Percentiles rank a stretch among this genome's conserved stretches.
phyloP scores from a whole-genome alignment of 1,139 yeast genomes.

The Geotrichum restrictum region DNA sequence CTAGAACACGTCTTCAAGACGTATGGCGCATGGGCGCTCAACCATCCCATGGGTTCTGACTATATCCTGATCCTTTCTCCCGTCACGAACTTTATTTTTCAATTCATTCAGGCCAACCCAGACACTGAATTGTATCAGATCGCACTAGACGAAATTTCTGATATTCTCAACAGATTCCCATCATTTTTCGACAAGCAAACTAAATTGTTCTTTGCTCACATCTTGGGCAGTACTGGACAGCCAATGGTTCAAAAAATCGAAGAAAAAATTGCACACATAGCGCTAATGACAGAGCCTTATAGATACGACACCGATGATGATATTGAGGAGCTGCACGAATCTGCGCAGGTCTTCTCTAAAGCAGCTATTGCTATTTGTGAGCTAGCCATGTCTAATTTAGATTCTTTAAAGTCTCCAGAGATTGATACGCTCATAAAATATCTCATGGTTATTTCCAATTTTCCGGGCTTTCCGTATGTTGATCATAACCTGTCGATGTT shows the following conservation, averaged over 20 bases:
- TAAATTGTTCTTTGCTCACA: conserved; percentile 7
- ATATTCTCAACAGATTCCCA: conserved; percentile 14
- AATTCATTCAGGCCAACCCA: conserved; percentile 7
- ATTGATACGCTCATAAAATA: conserved; percentile 26
- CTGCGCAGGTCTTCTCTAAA: conserved; percentile 15
- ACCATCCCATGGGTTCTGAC: conserved; percentile 5
- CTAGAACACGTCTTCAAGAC: conserved; percentile 18
- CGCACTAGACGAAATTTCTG: conserved; percentile 15
- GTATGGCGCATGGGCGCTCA: conserved; percentile 18
- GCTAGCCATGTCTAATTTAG: conserved; percentile 7
- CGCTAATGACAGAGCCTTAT: conserved; percentile 1
- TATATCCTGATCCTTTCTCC: conserved; percentile 2
- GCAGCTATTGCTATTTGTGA: conserved; percentile 18
- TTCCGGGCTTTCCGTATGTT: conserved; percentile 56
- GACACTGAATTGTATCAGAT: conserved; percentile 3
- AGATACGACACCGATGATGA: conserved; percentile 21
- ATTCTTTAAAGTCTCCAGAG: conserved; percentile 7
- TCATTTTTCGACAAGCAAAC: conserved; percentile 7
- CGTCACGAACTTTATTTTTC: conserved; percentile 12
- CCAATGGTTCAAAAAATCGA: conserved; percentile 15
- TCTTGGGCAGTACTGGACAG: conserved; percentile 14
- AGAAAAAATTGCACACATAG: conserved; percentile 8
- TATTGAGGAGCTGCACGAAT: conserved; percentile 21
- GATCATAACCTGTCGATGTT: conserved; percentile 69
- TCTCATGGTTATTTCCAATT: conserved; percentile 54